A percentile compares a stretch with the other conserved stretches of the same genome.
phyloP scores from a whole-genome alignment of 306 rosid species.

The Quercus aquifolioides region DNA sequence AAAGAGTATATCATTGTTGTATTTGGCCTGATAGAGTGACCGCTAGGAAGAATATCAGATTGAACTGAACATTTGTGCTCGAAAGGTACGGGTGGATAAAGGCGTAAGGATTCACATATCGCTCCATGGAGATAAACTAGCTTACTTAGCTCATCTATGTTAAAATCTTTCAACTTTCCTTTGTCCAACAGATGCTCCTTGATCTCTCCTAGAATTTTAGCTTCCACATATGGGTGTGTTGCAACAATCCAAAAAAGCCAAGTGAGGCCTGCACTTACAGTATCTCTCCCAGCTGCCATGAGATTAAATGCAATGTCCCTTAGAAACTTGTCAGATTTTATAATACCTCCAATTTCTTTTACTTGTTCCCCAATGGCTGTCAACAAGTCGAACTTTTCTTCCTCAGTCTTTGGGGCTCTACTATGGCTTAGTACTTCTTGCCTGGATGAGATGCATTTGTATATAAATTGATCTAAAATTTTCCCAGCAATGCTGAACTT shows the following conservation, averaged over 20 bases:
- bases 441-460: constrained; percentile 1
- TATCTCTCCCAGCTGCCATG: constrained; percentile 39
- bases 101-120: constrained; percentile 48
- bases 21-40: constrained; percentile 23
- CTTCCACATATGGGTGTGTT: constrained; percentile 36
- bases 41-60: constrained; percentile 48
- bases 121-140: constrained; percentile 56
- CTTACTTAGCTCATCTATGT: constrained; percentile 17
- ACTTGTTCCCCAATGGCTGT: constrained; percentile 7
- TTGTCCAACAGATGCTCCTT: background rate
- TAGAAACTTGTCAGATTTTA: constrained; percentile 26
- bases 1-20: constrained; percentile 15
- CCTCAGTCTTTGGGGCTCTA: background rate
- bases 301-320: constrained; percentile 40
- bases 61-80: constrained; percentile 20
- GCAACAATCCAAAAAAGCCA: constrained; percentile 51
- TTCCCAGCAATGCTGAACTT: constrained; percentile 1
- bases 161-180: background rate
- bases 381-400: constrained; percentile 26
- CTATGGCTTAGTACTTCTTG: background rate
- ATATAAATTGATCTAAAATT: constrained; percentile 15
- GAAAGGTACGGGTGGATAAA: constrained; percentile 47
- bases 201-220: constrained; percentile 43
- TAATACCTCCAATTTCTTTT: background rate
- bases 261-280: constrained; percentile 40